Conservation (phyloP, 2,329 filamentous ascomycete species). For the Ascochyta rabiei region DNA sequence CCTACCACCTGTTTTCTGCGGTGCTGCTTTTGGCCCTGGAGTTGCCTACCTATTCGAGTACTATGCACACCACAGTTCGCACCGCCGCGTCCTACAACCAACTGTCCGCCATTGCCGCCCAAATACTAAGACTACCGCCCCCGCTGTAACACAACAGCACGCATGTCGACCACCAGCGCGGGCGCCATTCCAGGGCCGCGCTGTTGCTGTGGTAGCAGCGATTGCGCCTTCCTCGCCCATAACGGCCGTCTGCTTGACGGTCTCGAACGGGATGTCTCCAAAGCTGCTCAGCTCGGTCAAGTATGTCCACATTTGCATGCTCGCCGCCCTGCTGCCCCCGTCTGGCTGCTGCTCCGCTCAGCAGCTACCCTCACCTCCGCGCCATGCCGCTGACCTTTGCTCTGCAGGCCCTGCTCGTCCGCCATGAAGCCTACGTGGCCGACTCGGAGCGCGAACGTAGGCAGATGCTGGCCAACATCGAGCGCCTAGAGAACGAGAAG, state of each 20-base stretch:
- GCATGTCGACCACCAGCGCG: conserved; percentile 28
- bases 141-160: conserved; percentile 23
- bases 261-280: conserved; percentile 85
- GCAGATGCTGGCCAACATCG: conserved; percentile 74
- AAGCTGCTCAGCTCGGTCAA: conserved; percentile 87
- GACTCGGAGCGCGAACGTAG: conserved; percentile 86
- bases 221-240: conserved; percentile 81
- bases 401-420: conserved; percentile 84
- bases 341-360: conserved; percentile 16
- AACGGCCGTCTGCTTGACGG: conserved; percentile 79
- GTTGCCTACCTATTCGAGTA: conserved; percentile 16
- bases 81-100: conserved; percentile 6
- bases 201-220: conserved; percentile 85
- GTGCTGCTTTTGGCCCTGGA: conserved; percentile 3
- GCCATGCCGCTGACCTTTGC: conserved; percentile 68
- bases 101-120: conserved; percentile 11
- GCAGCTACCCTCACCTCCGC: conserved; percentile 22
- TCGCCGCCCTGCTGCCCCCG: conserved; percentile 17
- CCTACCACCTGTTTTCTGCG: conserved; percentile 21
- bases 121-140: conserved; percentile 16
- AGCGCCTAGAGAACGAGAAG: conserved; percentile 76
- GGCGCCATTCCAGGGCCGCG: conserved; percentile 41
- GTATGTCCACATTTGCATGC: conserved; percentile 62
- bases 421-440: conserved; percentile 93
- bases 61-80: conserved; percentile 26